phyloP scores from a whole-genome alignment of 495 filamentous ascomycete species.

The Neurospora cerealis region DNA sequence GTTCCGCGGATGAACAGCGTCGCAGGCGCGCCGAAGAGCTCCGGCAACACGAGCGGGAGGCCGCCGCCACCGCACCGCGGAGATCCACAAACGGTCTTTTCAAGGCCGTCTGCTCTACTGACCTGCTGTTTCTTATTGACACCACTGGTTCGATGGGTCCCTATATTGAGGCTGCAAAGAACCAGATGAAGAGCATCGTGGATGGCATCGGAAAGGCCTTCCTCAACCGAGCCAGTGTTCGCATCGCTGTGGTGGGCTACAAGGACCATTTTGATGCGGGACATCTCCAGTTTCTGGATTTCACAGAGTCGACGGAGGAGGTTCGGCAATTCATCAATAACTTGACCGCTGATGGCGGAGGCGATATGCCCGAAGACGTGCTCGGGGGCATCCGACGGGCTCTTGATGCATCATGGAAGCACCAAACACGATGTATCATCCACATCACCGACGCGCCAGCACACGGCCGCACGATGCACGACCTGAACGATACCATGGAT shows the following conservation, averaged over 20 bases:
- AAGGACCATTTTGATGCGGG: constrained; percentile 24
- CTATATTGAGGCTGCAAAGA: constrained; percentile 26
- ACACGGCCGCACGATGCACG: constrained; percentile 19
- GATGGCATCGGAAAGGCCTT: constrained; percentile 23
- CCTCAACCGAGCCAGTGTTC: constrained; percentile 30
- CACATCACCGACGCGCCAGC: constrained; percentile 30
- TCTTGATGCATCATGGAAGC: constrained; percentile 19
- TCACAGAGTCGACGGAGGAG: constrained; percentile 14
- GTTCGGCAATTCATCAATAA: constrained; percentile 16
- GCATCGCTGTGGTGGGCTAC: constrained; percentile 32
- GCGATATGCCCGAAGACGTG: constrained; percentile 24
- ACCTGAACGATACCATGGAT: constrained; percentile 7
- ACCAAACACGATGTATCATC: constrained; percentile 29
- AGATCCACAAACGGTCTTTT: constrained; percentile 16
- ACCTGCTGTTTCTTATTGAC: constrained; percentile 32
- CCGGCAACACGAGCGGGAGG: no score
- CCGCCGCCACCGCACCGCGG: no score
- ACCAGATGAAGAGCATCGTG: constrained; percentile 25
- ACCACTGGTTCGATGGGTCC: constrained; percentile 24
- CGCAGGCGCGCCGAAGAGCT: no score
- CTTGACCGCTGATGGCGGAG: constrained; percentile 18
- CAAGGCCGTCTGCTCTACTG: constrained; percentile 25
- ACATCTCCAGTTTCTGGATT: constrained; percentile 28
- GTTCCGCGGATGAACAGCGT: no score
- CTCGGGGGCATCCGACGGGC: constrained; percentile 24